phyloP scores from a whole-genome alignment of 202 grass and related monocot genomes.

The Brachypodium distachyon region DNA sequence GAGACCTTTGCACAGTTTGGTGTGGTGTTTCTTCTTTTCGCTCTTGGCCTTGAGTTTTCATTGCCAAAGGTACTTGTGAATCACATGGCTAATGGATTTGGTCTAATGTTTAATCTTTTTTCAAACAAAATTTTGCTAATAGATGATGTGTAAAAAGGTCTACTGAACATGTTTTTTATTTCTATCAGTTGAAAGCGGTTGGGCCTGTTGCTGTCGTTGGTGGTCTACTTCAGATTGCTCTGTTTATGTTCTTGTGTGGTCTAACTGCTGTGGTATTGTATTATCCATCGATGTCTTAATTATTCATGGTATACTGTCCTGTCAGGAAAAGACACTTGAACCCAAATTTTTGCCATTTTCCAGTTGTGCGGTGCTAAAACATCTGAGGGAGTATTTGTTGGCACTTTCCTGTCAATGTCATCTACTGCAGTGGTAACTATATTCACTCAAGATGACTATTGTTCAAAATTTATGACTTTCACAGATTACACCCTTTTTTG shows the following conservation, averaged over 20 bases:
- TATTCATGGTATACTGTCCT: neutral
- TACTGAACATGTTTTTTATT: slow-evolving; percentile 25
- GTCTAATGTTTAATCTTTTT: neutral
- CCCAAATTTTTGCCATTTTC: slow-evolving; percentile 20
- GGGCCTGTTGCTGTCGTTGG: slow-evolving; percentile 88
- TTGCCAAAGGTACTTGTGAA: slow-evolving; percentile 60
- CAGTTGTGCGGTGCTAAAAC: slow-evolving; percentile 87
- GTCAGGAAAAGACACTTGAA: slow-evolving; percentile 19
- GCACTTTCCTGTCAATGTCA: slow-evolving; percentile 99
- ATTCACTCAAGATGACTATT: slow-evolving; percentile 18
- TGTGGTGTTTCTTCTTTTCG: slow-evolving; percentile 99
- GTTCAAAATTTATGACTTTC: neutral
- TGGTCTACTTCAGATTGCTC: slow-evolving; percentile 91
- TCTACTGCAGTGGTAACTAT: slow-evolving; percentile 95
- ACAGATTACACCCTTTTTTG: neutral
- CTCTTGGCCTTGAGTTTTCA: slow-evolving; percentile 96
- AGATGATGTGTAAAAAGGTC: neutral
- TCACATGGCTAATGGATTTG: neutral
- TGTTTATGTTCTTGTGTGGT: slow-evolving; percentile 98
- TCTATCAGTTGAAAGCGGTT: slow-evolving; percentile 74
- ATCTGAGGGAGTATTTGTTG: slow-evolving; percentile 91
- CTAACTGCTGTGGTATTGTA: slow-evolving; percentile 80
- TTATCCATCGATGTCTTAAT: neutral
- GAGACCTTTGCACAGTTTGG: slow-evolving; percentile 99
- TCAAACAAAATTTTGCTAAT: neutral